phyloP scores from a whole-genome alignment of 140 eudicot species.

The Stevia rebaudiana region DNA sequence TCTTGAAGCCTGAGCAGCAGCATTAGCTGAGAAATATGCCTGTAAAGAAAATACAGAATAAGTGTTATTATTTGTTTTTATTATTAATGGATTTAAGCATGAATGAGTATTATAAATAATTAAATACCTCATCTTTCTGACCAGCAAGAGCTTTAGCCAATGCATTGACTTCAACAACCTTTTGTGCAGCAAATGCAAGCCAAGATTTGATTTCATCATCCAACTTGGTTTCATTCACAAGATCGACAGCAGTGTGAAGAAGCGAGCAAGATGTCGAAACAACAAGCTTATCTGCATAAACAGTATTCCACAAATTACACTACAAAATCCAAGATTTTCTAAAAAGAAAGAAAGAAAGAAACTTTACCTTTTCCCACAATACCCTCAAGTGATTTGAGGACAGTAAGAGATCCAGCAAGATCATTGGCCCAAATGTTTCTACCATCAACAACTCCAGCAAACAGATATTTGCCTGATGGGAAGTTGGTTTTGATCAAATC shows the following conservation, averaged over 20 bases:
- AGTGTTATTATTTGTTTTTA: not conserved
- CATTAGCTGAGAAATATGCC: slow-evolving; percentile 75
- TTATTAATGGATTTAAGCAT: not conserved
- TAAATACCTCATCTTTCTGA: slow-evolving; percentile 65
- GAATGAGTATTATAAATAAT: no score
- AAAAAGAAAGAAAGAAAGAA: not conserved
- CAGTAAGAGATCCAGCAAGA: no score
- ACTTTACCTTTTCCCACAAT: no score
- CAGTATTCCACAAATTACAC: not conserved
- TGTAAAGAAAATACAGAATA: slow-evolving; percentile 16
- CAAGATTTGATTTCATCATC: slow-evolving; percentile 78
- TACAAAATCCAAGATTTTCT: not conserved
- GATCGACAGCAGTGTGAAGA: no score
- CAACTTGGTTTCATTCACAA: no score
- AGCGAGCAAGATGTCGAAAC: no score
- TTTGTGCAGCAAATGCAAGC: slow-evolving; percentile 97
- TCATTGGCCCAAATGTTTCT: no score
- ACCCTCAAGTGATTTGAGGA: no score
- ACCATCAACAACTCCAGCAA: no score
- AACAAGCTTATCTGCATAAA: no score
- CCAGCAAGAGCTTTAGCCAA: slow-evolving; percentile 85
- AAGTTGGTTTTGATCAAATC: no score
- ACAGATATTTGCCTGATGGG: no score
- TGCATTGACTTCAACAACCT: slow-evolving; percentile 81
- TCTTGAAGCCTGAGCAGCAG: slow-evolving; percentile 82